These are phyloP conservation scores for Colletotrichum lupini DNA, from an alignment of 2,329 filamentous ascomycete genomes.

Conservation along the genomic window DNA sequence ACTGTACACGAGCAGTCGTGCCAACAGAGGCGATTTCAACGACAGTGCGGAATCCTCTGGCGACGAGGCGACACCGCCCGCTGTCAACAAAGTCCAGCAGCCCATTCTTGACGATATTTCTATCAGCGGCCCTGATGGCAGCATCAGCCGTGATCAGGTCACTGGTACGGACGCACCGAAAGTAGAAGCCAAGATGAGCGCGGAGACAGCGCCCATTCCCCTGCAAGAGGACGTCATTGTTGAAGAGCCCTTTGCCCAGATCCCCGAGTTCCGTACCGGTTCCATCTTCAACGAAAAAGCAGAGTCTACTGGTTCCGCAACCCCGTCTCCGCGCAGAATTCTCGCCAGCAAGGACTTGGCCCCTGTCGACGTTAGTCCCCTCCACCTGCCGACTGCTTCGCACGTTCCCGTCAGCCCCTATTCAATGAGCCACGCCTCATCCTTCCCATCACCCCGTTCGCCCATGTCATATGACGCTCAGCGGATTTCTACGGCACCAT, in stretches of 20 bases:
- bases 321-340: conserved; percentile 57
- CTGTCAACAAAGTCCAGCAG: conserved; percentile 37
- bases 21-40: not conserved
- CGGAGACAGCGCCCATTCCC: conserved; percentile 60
- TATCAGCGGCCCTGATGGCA: not conserved
- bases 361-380: conserved; percentile 61
- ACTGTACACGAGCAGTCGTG: conserved; percentile 13
- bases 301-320: conserved; percentile 53
- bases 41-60: conserved; percentile 13
- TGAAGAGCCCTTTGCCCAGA: conserved; percentile 54
- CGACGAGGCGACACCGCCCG: conserved; percentile 49
- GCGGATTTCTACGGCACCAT: conserved; percentile 79
- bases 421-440: conserved; percentile 72
- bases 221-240: conserved; percentile 63
- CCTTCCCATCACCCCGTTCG: conserved; percentile 76
- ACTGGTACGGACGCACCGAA: conserved; percentile 53
- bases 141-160: conserved; percentile 51
- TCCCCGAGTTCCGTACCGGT: conserved; percentile 52
- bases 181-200: conserved; percentile 53
- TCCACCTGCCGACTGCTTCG: conserved; percentile 56
- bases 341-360: conserved; percentile 57
- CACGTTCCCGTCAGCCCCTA: conserved; percentile 71
- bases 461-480: conserved; percentile 77
- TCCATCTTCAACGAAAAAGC: conserved; percentile 46
- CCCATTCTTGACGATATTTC: conserved; percentile 38